These are phyloP conservation scores for Citrus cavaleriei DNA, from an alignment of 345 rosid species.

Conservation along the genomic window DNA sequence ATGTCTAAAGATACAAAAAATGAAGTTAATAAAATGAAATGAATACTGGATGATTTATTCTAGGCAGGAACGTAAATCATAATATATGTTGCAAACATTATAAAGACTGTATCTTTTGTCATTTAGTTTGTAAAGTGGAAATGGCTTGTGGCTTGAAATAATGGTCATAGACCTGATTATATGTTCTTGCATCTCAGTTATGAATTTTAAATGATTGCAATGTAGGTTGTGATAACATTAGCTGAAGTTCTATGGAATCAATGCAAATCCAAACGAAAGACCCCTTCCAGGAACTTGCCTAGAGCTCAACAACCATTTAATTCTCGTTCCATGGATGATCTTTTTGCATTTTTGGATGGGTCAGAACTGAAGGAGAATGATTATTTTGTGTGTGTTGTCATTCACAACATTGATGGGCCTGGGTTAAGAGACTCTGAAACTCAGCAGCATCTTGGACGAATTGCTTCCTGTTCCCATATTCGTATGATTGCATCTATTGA, in stretches of 20 bases:
- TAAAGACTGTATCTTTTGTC: not conserved
- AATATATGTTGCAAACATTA: not conserved
- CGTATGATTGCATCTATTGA: constrained; percentile 85
- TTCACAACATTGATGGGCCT: constrained; percentile 92
- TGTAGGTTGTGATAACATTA: constrained; percentile 56
- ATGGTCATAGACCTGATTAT: not conserved
- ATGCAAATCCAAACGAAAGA: constrained; percentile 44
- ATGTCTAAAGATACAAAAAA: not conserved
- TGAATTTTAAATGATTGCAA: not conserved
- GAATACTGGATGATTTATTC: not conserved
- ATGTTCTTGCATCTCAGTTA: not conserved
- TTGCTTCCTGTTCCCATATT: constrained; percentile 75
- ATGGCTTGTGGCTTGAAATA: not conserved
- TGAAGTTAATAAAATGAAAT: not conserved
- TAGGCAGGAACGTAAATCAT: not conserved
- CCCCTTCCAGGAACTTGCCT: constrained; percentile 24
- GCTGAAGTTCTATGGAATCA: constrained; percentile 72
- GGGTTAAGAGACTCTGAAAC: constrained; percentile 75
- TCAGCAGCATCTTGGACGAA: constrained; percentile 69
- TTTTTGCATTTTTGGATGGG: constrained; percentile 55
- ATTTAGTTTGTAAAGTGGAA: not conserved
- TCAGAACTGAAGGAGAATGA: constrained; percentile 44
- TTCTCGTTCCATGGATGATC: constrained; percentile 69
- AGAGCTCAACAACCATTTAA: constrained; percentile 55
- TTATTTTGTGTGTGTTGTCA: constrained; percentile 56